phyloP scores from a whole-genome alignment of 2,329 filamentous ascomycete genomes.

The Drechslera avenae region DNA sequence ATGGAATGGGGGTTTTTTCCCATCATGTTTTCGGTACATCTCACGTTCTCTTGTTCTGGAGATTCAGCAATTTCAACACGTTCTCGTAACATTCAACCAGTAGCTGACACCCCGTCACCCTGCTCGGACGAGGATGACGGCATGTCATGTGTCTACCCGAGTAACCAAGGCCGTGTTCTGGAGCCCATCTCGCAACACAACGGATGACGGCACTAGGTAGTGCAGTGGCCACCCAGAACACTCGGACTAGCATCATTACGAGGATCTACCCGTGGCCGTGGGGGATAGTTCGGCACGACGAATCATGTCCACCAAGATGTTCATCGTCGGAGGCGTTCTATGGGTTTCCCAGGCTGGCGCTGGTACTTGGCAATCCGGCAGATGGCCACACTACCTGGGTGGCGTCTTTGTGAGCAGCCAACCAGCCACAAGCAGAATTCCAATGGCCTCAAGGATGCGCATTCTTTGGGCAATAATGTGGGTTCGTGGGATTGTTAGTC shows the following conservation, averaged over 20 bases:
- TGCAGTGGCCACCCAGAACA: background rate
- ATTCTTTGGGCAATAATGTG: slow-evolving; percentile 26
- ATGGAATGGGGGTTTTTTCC: too few species aligned
- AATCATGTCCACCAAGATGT: background rate
- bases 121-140: background rate
- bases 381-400: slow-evolving; percentile 11
- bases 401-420: slow-evolving; percentile 7
- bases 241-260: background rate
- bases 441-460: slow-evolving; percentile 7
- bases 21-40: too few species aligned
- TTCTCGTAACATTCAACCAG: background rate
- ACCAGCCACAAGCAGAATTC: slow-evolving; percentile 5
- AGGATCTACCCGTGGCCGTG: background rate
- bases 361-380: slow-evolving; percentile 1
- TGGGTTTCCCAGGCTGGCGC: slow-evolving; percentile 1
- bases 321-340: background rate
- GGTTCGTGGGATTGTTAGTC: slow-evolving; percentile 10
- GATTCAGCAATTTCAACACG: background rate
- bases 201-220: background rate
- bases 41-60: background rate
- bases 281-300: background rate
- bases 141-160: background rate
- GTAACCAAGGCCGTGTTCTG: background rate
- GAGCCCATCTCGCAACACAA: background rate
- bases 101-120: background rate